Conservation (phyloP, 129 eudicot species). For the Arctium minus region DNA sequence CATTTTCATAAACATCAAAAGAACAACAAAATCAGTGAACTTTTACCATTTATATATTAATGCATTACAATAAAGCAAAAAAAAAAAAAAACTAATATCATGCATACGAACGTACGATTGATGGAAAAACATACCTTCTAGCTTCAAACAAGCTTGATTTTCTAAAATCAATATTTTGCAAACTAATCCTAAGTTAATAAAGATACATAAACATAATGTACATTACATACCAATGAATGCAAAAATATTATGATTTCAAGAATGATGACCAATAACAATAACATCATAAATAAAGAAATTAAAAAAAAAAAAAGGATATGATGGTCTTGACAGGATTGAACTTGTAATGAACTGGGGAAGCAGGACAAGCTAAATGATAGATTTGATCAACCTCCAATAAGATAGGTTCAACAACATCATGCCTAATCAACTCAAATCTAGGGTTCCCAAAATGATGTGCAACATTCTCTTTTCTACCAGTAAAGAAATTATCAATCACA, state of each 20-base stretch:
- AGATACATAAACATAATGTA: neutral
- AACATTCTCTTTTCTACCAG: constrained; percentile 88
- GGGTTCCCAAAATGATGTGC: constrained; percentile 68
- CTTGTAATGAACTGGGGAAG: constrained; percentile 93
- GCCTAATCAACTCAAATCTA: constrained; percentile 83
- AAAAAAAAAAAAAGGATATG: constrained; percentile 57
- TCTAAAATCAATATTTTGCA: neutral
- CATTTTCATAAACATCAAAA: neutral
- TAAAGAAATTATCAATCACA: constrained; percentile 77
- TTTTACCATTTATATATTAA: neutral
- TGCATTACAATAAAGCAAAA: neutral
- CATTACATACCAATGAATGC: neutral
- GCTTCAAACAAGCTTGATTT: neutral
- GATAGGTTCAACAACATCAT: constrained; percentile 89
- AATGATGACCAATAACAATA: neutral
- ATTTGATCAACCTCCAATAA: constrained; percentile 88
- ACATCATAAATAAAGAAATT: neutral
- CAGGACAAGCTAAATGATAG: constrained; percentile 91
- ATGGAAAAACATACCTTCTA: neutral
- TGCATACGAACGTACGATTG: neutral
- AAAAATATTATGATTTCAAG: neutral
- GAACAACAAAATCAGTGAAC: neutral
- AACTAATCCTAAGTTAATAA: neutral
- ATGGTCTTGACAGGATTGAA: constrained; percentile 90
- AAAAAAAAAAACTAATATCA: neutral